Evolutionary conservation across 805 yeast species (phyloP), one percentile per base, ranked within the genome.

Genomic region (Yarrowia osloensis): DNA sequence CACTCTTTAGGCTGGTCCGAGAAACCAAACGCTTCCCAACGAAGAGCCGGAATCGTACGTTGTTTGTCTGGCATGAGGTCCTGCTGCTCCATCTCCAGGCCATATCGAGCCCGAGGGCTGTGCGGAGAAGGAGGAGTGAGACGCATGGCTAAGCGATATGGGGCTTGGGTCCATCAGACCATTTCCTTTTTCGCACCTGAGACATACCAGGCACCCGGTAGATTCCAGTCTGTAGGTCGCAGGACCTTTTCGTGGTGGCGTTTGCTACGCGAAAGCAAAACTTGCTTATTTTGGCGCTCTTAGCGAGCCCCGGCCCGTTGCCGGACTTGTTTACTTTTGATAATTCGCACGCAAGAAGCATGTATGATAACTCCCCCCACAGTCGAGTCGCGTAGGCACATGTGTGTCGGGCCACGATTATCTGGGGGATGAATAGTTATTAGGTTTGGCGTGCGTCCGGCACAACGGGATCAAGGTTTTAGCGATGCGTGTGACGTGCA

Each of bases 381-480:
- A 13, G 47, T 12, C 17, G n/a, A 8, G 47, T 42, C 47, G 28
- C 28, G 47, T 42, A 42, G 47, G 28, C 47, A 42, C 49, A 44
- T 44, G 26, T 8, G 4, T 9, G 33, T n/a, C 17, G 22, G 22
- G 9, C 21, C 22, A 4, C 22, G 22, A 47, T 49, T 49, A 49
- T 49, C 35, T 49, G 37, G 35, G 37, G 37, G 24, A 28, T 28
- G 54, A 12, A 49, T 29, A 49, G 33, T n/a, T 17, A 29, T 29
- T 11, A 49, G 54, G 54, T 49, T 49, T 49, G 24, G 22, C 22
- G 17, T 28, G 7, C 15, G 12, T n/a, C n/a, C n/a, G 6, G 37
- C 37, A 49, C 24, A n/a, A 29, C 35, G 54, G 37, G 54, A 50
- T 54, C 46, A 8, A 26, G n/a, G 62, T 54, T 44, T 54, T 26